Evolutionary conservation across 2,329 filamentous ascomycete genomes (phyloP).

Genomic region (Fusarium buharicum): DNA sequence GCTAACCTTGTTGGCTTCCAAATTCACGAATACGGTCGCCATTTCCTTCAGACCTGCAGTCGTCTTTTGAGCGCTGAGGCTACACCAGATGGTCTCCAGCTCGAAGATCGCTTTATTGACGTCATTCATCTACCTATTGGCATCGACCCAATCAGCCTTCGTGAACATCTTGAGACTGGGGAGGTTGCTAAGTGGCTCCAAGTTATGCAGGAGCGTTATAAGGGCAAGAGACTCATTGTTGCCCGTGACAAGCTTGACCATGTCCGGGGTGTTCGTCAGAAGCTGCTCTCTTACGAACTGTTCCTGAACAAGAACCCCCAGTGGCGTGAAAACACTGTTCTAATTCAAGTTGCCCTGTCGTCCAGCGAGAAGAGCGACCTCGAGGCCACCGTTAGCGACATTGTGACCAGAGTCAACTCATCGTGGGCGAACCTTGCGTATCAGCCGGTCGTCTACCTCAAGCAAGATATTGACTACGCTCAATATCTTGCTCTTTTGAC

Average conservation of each 20-base stretch:
- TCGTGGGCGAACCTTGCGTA: conserved; percentile 90
- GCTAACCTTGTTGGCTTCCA: conserved; percentile 95
- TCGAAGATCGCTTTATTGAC: conserved; percentile 94
- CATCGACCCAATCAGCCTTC: conserved; percentile 83
- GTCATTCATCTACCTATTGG: conserved; percentile 88
- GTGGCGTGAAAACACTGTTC: conserved; percentile 86
- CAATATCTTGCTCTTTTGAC: conserved; percentile 94
- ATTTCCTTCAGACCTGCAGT: conserved; percentile 96
- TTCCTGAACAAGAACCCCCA: conserved; percentile 95
- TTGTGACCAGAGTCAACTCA: conserved; percentile 93
- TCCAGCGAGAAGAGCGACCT: conserved; percentile 89
- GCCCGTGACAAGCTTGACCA: conserved; percentile 94
- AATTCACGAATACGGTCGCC: conserved; percentile 89
- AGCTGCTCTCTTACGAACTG: conserved; percentile 89
- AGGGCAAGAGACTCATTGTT: conserved; percentile 89
- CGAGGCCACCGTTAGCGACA: conserved; percentile 88
- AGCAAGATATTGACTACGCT: conserved; percentile 91
- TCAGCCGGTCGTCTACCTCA: conserved; percentile 91
- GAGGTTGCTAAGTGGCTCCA: conserved; percentile 83
- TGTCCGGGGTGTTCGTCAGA: conserved; percentile 91
- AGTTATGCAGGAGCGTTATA: conserved; percentile 84
- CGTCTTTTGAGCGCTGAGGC: conserved; percentile 91
- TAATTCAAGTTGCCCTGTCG: conserved; percentile 94
- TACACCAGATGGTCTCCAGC: conserved; percentile 84
- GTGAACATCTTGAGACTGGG: conserved; percentile 73